Evolutionary conservation across 441 rosid species (phyloP), one percentile per base, ranked within the genome.

Genomic region (Omphalea diandra): DNA sequence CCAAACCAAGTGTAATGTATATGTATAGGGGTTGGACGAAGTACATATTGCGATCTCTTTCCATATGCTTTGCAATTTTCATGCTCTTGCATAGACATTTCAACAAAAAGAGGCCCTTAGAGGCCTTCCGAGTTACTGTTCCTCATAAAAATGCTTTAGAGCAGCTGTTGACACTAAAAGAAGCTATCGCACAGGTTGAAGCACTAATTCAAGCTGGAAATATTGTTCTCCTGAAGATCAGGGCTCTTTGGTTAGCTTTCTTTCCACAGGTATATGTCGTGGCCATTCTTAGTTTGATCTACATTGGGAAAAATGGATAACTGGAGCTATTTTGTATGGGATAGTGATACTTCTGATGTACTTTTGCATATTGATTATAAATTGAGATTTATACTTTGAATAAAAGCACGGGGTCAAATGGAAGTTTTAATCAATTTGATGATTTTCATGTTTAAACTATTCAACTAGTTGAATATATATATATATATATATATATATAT

Each of bases 71-170:
- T 65, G 93, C 97, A 40, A 66, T 85, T 68, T 29, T 80, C 63
- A 89, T 94, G 96, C 73, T 90, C 58, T 83, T 89, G 85, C 81
- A 80, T 33, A 79, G 82, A 77, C 79, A 83, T 68, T 75, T 84
- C 67, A 77, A 80, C 74, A 82, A 67, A 78, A 87, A 86, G 75
- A 79, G 77, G 67, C 79, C 89, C 50, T 74, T 86, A 41, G 84
- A 86, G 70, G 85, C 91, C 54, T 84, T 89, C 77, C 77, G 76
- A 83, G 88, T 91, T 44, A 80, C 55, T 43, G 80, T 84, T 65
- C 95, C 96, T 26, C 93, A 75, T 80, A 83, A 87, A 70, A 94
- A 86, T 74, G 90, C 97, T 26, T 91, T 94, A 17, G 97, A 90
- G 88, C 97, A 91, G 83, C 81, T 94, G 73, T 78, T 91, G 77